phyloP scores from a whole-genome alignment of 2,329 filamentous ascomycete genomes.

The Exophiala phaeomuriformis region DNA sequence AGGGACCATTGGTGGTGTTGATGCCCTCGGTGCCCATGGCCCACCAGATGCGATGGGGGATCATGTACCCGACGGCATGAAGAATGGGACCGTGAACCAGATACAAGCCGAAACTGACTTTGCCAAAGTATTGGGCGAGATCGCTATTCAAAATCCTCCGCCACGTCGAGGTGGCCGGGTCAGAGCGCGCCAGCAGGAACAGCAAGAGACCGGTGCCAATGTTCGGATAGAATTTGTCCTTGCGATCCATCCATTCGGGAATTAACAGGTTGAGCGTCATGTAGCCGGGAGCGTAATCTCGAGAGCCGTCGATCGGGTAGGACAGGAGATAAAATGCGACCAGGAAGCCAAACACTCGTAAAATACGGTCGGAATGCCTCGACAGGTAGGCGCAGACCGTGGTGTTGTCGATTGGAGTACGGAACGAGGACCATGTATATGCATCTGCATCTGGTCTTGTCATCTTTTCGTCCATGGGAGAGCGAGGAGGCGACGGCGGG shows the following conservation, averaged over 20 bases:
- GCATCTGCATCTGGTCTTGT: neutral
- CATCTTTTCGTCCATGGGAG: neutral
- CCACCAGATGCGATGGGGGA: constrained; percentile 31
- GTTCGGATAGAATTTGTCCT: constrained; percentile 36
- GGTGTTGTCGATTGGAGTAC: too few relatives aligned
- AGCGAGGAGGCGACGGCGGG: constrained; percentile 20
- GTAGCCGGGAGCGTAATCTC: constrained; percentile 38
- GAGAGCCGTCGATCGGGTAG: constrained; percentile 33
- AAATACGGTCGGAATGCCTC: neutral
- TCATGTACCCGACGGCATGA: constrained; percentile 38
- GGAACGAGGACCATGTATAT: too few relatives aligned
- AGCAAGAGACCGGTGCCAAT: constrained; percentile 39
- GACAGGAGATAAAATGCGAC: constrained; percentile 41
- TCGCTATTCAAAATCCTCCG: constrained; percentile 38
- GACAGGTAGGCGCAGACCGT: neutral
- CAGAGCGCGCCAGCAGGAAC: constrained; percentile 38
- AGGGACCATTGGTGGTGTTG: constrained; percentile 30
- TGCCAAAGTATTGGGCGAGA: constrained; percentile 41
- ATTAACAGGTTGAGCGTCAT: constrained; percentile 37
- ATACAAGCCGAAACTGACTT: constrained; percentile 44
- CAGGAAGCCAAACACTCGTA: constrained; percentile 31
- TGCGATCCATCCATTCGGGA: constrained; percentile 29
- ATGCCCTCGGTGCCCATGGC: constrained; percentile 35
- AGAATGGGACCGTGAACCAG: constrained; percentile 42
- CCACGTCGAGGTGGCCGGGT: constrained; percentile 30